Evolutionary conservation across 345 rosid species (phyloP).

Genomic region (Erucastrum elatum): DNA sequence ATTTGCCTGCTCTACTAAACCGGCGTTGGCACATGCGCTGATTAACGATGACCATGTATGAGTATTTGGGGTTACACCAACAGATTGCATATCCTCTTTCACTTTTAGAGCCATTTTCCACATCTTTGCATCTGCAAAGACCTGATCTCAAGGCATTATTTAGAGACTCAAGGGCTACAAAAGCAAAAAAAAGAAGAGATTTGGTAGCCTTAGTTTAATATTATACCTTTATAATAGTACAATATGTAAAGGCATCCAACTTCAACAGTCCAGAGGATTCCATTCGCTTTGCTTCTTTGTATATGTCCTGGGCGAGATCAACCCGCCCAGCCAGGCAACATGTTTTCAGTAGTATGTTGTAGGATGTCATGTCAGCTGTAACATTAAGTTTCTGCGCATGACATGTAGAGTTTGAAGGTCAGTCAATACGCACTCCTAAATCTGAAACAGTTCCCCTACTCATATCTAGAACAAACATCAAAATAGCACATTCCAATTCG

Average conservation of each 20-base stretch:
- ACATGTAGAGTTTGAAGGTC: conserved; percentile 30
- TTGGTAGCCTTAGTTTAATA: background rate
- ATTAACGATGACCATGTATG: conserved; percentile 90
- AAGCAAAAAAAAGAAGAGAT: background rate
- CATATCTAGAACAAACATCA: background rate
- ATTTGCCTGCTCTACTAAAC: conserved; percentile 79
- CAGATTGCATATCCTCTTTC: conserved; percentile 81
- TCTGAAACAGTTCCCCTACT: background rate
- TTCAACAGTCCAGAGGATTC: conserved; percentile 63
- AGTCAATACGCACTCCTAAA: background rate
- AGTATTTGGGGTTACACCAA: conserved; percentile 71
- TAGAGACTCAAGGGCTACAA: conserved; percentile 9
- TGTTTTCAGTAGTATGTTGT: conserved; percentile 87
- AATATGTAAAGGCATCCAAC: conserved; percentile 86
- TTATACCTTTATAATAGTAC: conserved; percentile 83
- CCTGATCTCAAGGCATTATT: conserved; percentile 48
- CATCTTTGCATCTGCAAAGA: conserved; percentile 82
- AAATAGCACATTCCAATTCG: background rate
- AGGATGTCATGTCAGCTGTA: conserved; percentile 73
- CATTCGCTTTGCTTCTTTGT: conserved; percentile 67
- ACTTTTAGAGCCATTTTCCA: conserved; percentile 85
- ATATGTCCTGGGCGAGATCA: conserved; percentile 83
- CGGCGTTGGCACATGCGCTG: conserved; percentile 89
- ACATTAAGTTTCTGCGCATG: conserved; percentile 63
- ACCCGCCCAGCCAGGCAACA: conserved; percentile 81